Percentiles rank a stretch among this genome's conserved stretches.
Conservation (phyloP, 2,329 filamentous ascomycete genomes). For the Blumeria graminis region DNA sequence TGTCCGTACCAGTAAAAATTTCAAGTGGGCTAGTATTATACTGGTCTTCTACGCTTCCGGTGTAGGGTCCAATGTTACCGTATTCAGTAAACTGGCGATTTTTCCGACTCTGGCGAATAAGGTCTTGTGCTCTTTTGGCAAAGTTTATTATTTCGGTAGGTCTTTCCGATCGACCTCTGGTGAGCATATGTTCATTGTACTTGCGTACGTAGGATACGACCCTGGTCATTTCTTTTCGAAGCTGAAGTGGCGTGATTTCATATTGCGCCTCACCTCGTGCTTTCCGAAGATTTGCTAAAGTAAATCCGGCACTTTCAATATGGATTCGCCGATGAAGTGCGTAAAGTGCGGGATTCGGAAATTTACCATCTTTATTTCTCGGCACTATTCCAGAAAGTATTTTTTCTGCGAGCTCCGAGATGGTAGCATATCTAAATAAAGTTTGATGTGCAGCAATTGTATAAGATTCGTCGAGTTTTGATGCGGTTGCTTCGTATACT, state of each 20-base stretch:
- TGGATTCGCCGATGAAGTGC: slow-evolving; percentile 44
- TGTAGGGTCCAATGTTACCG: slow-evolving; percentile 23
- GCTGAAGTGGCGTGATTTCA: slow-evolving; percentile 31
- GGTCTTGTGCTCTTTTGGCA: slow-evolving; percentile 22
- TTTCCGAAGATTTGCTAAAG: slow-evolving; percentile 22
- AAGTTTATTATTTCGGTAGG: slow-evolving; percentile 12
- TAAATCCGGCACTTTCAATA: slow-evolving; percentile 35
- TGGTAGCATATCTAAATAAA: slow-evolving; percentile 19
- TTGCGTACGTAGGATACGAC: slow-evolving; percentile 28
- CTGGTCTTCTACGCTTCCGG: slow-evolving; percentile 4
- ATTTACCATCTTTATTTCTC: slow-evolving; percentile 14
- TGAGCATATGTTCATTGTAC: slow-evolving; percentile 14
- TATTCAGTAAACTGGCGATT: slow-evolving; percentile 24
- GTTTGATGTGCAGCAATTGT: slow-evolving; percentile 19
- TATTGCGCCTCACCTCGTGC: slow-evolving; percentile 32
- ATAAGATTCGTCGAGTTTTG: slow-evolving; percentile 25
- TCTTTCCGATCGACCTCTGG: not conserved
- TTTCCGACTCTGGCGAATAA: slow-evolving; percentile 27
- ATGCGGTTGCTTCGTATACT: slow-evolving; percentile 22
- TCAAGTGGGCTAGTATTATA: slow-evolving; percentile 4
- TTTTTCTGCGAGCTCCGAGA: slow-evolving; percentile 21
- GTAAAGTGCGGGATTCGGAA: slow-evolving; percentile 30
- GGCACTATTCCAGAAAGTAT: slow-evolving; percentile 15
- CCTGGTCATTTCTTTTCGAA: slow-evolving; percentile 25
- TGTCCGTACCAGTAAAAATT: slow-evolving; percentile 4